A percentile compares a stretch with the other conserved stretches of the same genome.
phyloP scores from a whole-genome alignment of 2,329 filamentous ascomycete genomes.

The Fusarium sp. region DNA sequence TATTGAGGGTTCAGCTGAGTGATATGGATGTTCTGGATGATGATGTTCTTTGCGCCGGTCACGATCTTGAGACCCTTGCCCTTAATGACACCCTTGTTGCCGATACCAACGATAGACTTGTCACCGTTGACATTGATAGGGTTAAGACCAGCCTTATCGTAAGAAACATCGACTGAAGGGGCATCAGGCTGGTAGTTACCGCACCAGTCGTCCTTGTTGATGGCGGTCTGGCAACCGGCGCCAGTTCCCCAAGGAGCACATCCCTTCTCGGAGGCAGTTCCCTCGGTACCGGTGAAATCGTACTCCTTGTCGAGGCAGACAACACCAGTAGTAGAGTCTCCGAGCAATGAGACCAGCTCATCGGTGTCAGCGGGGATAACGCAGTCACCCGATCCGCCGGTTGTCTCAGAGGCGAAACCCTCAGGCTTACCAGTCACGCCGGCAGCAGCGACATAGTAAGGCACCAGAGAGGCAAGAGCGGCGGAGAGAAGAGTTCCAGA shows the following conservation, averaged over 20 bases:
- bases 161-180: slow-evolving; percentile 60
- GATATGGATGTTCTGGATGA: slow-evolving; percentile 72
- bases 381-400: slow-evolving; percentile 69
- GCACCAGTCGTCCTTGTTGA: slow-evolving; percentile 73
- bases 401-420: slow-evolving; percentile 66
- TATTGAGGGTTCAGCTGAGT: slow-evolving; percentile 70
- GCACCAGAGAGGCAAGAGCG: slow-evolving; percentile 37
- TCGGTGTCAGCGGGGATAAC: slow-evolving; percentile 68
- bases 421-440: slow-evolving; percentile 56
- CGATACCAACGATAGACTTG: slow-evolving; percentile 70
- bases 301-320: slow-evolving; percentile 71
- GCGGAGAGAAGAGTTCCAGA: slow-evolving; percentile 36
- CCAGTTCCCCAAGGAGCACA: slow-evolving; percentile 73
- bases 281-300: slow-evolving; percentile 70
- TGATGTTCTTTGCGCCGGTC: slow-evolving; percentile 65
- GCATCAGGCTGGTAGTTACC: slow-evolving; percentile 70
- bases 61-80: slow-evolving; percentile 69
- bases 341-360: slow-evolving; percentile 72
- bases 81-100: slow-evolving; percentile 67
- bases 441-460: slow-evolving; percentile 20
- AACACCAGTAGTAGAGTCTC: slow-evolving; percentile 66
- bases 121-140: slow-evolving; percentile 69
- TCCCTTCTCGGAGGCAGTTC: slow-evolving; percentile 65
- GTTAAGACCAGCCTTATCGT: slow-evolving; percentile 66
- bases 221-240: slow-evolving; percentile 69